Evolutionary conservation across 1,139 yeast genomes (phyloP).

Genomic region (Kodamaea arcana): DNA sequence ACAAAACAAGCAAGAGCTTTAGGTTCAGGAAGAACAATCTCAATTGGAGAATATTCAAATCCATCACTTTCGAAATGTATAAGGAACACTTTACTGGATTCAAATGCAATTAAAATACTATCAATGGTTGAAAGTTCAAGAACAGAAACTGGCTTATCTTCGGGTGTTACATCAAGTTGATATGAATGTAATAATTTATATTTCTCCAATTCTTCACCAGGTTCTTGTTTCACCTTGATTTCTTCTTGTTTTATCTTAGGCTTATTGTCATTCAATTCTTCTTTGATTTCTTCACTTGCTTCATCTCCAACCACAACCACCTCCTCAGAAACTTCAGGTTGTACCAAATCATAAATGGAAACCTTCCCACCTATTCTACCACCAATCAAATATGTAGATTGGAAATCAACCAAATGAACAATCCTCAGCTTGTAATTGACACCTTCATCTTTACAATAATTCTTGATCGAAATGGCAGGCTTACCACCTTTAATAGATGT

Average conservation of each 20-base stretch:
- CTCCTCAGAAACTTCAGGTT: slow-evolving; percentile 7
- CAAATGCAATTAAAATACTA: slow-evolving; percentile 37
- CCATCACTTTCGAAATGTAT: slow-evolving; percentile 28
- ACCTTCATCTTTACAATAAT: slow-evolving; percentile 35
- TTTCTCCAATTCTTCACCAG: slow-evolving; percentile 9
- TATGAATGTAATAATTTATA: slow-evolving; percentile 23
- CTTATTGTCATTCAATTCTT: slow-evolving; percentile 9
- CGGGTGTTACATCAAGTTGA: slow-evolving; percentile 18
- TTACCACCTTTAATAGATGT: slow-evolving; percentile 58
- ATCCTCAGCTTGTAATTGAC: slow-evolving; percentile 26
- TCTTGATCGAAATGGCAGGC: slow-evolving; percentile 49
- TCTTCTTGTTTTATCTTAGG: background rate
- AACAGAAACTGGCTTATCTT: slow-evolving; percentile 34
- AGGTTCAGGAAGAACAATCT: slow-evolving; percentile 21
- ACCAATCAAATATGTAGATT: slow-evolving; percentile 35
- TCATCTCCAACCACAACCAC: background rate
- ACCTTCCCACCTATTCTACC: slow-evolving; percentile 42
- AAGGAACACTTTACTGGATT: slow-evolving; percentile 48
- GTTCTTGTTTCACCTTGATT: slow-evolving; percentile 5
- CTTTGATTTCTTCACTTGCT: slow-evolving; percentile 17
- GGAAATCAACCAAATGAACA: slow-evolving; percentile 22
- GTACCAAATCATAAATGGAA: slow-evolving; percentile 29
- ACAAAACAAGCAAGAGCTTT: slow-evolving; percentile 48
- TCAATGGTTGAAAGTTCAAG: slow-evolving; percentile 25
- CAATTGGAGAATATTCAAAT: slow-evolving; percentile 28